Base-by-base conservation (phyloP, 352 stramenopile species). In the Aphanomyces invadans region DNA sequence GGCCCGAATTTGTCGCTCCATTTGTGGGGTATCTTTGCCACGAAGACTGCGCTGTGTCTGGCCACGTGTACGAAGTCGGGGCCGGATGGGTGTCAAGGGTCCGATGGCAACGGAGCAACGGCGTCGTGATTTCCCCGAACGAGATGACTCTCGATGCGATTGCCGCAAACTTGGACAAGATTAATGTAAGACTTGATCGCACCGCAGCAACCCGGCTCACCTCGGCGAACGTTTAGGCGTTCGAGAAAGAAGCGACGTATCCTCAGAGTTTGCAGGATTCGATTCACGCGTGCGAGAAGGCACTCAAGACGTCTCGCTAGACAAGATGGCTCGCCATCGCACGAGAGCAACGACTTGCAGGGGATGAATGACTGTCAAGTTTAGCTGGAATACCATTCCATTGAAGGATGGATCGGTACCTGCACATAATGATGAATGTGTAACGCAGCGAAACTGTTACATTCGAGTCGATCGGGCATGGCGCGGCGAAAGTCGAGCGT, bases 21-120 rank as follows among this genome's bases (percentile, higher is more conserved):
- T 82, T 95, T 53, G 87, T 96, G 33, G 83, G 80, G 11, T 95
- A 91, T 71, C 71, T 95, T 19, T 87, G 80, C 49, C 87, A 95
- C 36, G 87, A 95, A 59, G 88, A 68, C 54, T 91, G 78, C 64
- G 73, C 73, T n/a, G 74, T 78, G 59, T 87, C 71, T 0, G 86
- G 86, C 2, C 80, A 90, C 46, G 74, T 94, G 44, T 92, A 91
- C 66, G 86, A 95, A 65, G 80, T 93, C 23, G 86, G 81, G 26
- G 87, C 79, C 4, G 87, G 86, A 2, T 94, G 86, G 87, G 75
- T 90, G 15, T 76, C 83, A 0, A 71, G 83, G 61, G 79, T 89
- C 33, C 81, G 85, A 33, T 95, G 87, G 86, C 78, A 94, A 68
- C 80, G 84, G 42, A 78, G 77, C 10, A 72, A 72, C 2, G 87